A percentile compares a stretch with the other conserved stretches of the same genome.
Conservation (phyloP, 345 rosid species). For the Rhizophora apiculata region DNA sequence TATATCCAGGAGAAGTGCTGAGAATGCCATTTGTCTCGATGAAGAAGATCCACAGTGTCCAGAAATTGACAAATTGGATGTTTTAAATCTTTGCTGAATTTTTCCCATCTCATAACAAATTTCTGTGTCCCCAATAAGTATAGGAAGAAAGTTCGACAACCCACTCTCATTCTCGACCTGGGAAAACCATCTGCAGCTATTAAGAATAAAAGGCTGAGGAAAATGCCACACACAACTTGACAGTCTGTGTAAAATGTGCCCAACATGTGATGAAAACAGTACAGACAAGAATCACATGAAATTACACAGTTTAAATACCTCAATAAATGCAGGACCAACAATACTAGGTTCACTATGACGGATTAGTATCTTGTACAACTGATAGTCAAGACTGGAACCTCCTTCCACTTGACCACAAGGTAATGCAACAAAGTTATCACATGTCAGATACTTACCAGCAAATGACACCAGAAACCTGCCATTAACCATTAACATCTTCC, state of each 20-base stretch:
- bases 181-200: constrained; percentile 16
- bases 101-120: constrained; percentile 71
- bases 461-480: constrained; percentile 88
- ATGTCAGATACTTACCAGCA: constrained; percentile 73
- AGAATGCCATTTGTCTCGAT: constrained; percentile 42
- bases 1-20: constrained; percentile 69
- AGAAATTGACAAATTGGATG: constrained; percentile 33
- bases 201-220: background rate
- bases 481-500: constrained; percentile 24
- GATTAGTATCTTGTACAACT: constrained; percentile 55
- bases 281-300: background rate
- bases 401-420: constrained; percentile 36
- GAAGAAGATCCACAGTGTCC: constrained; percentile 42
- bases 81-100: constrained; percentile 56
- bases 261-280: background rate
- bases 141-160: constrained; percentile 83
- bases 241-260: background rate
- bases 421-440: constrained; percentile 51
- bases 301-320: constrained; percentile 39
- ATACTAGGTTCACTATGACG: constrained; percentile 52
- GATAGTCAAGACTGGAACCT: constrained; percentile 43
- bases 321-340: constrained; percentile 93
- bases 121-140: constrained; percentile 64
- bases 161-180: constrained; percentile 92
- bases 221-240: background rate